Conservation (phyloP, 768 basidiomycete genomes). For the Thelephora aurantiotincta region DNA sequence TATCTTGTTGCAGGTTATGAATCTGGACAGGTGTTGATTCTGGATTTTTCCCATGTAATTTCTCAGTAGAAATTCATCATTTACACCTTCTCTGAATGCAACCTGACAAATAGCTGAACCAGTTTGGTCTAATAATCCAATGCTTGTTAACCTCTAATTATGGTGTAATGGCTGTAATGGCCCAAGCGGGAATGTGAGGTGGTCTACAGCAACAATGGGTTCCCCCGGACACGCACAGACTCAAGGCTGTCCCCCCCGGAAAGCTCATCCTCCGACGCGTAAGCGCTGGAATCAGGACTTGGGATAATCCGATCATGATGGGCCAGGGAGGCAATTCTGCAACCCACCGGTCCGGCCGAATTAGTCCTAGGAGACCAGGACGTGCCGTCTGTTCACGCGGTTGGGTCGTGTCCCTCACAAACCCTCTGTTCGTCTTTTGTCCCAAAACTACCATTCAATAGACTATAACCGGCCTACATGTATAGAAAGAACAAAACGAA, state of each 20-base stretch:
- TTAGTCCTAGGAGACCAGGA: conserved; percentile 88
- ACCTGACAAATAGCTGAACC: no score
- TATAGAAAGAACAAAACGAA: not conserved
- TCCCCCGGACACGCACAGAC: conserved; percentile 68
- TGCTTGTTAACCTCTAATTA: not conserved
- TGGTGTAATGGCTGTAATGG: conserved; percentile 74
- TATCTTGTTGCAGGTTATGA: no score
- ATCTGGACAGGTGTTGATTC: no score
- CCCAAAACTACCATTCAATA: not conserved
- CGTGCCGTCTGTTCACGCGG: conserved; percentile 72
- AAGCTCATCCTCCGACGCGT: conserved; percentile 64
- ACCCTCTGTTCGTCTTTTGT: conserved; percentile 45
- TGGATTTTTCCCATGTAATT: no score
- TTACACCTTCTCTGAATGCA: no score
- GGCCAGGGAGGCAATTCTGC: conserved; percentile 92
- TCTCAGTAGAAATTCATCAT: no score
- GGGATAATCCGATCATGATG: conserved; percentile 78
- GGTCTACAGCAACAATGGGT: conserved; percentile 39
- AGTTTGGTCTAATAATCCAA: no score
- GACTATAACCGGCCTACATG: no score
- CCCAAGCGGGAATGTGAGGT: conserved; percentile 75
- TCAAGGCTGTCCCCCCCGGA: conserved; percentile 91
- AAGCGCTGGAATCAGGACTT: conserved; percentile 45
- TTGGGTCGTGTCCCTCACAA: conserved; percentile 60
- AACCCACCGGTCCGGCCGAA: conserved; percentile 77